phyloP scores from a whole-genome alignment of 768 basidiomycete species.

The Clitopilus passeckerianus region DNA sequence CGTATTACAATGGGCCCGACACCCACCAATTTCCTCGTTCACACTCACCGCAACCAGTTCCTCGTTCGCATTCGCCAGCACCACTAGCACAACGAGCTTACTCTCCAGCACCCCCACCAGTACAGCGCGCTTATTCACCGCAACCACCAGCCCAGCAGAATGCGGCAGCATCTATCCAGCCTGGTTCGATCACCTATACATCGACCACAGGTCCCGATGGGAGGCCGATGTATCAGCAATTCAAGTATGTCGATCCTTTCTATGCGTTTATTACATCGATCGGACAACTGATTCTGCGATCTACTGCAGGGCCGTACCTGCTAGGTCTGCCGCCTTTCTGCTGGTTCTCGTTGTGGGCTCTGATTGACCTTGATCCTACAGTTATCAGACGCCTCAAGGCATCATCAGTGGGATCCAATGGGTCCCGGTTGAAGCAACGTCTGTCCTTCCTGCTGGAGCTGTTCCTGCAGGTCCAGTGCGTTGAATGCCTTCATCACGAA shows the following conservation, averaged over 20 bases:
- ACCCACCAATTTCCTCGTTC: background rate
- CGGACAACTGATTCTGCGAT: constrained; percentile 9
- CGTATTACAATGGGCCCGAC: background rate
- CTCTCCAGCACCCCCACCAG: constrained; percentile 7
- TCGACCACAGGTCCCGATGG: constrained; percentile 62
- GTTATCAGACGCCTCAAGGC: constrained; percentile 70
- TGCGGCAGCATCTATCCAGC: constrained; percentile 40
- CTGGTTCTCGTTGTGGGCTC: background rate
- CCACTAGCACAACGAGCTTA: constrained; percentile 3
- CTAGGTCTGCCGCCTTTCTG: constrained; percentile 46
- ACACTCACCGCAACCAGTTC: constrained; percentile 13
- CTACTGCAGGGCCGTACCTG: constrained; percentile 58
- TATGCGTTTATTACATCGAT: constrained; percentile 10
- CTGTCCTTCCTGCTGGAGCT: constrained; percentile 54
- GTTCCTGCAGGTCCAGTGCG: constrained; percentile 54
- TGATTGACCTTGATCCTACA: constrained; percentile 24
- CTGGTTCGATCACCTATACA: constrained; percentile 73
- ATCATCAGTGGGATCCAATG: constrained; percentile 62
- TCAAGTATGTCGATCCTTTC: constrained; percentile 47
- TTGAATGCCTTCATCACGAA: background rate
- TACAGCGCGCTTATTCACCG: constrained; percentile 7
- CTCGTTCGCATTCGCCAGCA: constrained; percentile 8
- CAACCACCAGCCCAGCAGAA: constrained; percentile 11
- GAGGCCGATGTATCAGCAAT: constrained; percentile 60
- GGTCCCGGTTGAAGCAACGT: constrained; percentile 68